Percentiles rank a stretch among this genome's conserved stretches.
Conservation (phyloP, 1,284 basidiomycete species). For the Schizophyllum amplum region DNA sequence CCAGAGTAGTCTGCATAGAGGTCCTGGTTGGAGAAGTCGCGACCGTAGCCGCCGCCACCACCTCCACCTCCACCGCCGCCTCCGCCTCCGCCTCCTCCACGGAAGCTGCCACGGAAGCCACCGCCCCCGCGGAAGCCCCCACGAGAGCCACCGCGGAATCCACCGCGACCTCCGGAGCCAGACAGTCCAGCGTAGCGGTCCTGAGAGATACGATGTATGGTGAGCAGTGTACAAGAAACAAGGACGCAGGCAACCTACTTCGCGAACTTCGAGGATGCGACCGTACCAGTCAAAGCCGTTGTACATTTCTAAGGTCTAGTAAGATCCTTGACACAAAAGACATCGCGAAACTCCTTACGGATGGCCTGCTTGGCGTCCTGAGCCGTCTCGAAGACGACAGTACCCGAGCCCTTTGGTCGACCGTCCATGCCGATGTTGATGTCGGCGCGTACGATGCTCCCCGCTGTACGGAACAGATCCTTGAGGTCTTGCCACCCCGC, state of each 20-base stretch:
- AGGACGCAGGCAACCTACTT: slow-evolving; percentile 42
- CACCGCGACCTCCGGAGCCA: slow-evolving; percentile 46
- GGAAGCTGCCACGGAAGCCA: slow-evolving; percentile 42
- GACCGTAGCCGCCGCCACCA: slow-evolving; percentile 41
- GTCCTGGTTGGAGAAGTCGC: slow-evolving; percentile 72
- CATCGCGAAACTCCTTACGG: slow-evolving; percentile 41
- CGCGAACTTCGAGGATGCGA: slow-evolving; percentile 85
- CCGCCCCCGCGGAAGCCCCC: slow-evolving; percentile 32
- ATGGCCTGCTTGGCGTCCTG: slow-evolving; percentile 91
- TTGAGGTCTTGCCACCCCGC: slow-evolving; percentile 99
- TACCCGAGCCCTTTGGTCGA: slow-evolving; percentile 88
- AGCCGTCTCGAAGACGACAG: slow-evolving; percentile 87
- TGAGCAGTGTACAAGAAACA: background rate
- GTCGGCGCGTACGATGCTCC: slow-evolving; percentile 91
- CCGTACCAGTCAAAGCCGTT: slow-evolving; percentile 95
- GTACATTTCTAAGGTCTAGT: slow-evolving; percentile 65
- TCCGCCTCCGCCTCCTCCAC: slow-evolving; percentile 17
- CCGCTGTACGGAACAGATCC: slow-evolving; percentile 91
- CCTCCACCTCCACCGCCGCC: slow-evolving; percentile 48
- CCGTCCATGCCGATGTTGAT: slow-evolving; percentile 91
- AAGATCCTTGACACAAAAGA: background rate
- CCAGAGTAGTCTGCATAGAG: slow-evolving; percentile 79
- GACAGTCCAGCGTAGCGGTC: slow-evolving; percentile 84
- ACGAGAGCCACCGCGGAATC: slow-evolving; percentile 35
- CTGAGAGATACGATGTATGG: slow-evolving; percentile 27